phyloP scores from a whole-genome alignment of 257 asterid genomes.

The Solanum phureja region DNA sequence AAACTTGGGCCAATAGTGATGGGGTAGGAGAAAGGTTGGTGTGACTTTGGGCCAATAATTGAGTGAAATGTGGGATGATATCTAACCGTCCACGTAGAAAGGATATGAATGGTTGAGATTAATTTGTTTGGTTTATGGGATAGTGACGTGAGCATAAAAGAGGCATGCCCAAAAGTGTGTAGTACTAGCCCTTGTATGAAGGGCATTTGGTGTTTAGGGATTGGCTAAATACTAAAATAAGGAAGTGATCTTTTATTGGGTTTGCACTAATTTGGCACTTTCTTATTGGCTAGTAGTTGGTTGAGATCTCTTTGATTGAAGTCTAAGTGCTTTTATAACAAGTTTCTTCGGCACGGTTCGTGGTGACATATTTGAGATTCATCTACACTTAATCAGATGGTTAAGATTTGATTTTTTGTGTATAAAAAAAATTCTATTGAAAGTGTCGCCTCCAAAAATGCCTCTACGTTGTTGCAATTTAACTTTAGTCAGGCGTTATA shows the following conservation, averaged over 20 bases:
- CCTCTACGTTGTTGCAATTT: too few species aligned
- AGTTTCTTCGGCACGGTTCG: fast-evolving
- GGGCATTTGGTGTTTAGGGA: background rate
- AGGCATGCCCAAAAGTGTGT: background rate
- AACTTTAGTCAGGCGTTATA: fast-evolving
- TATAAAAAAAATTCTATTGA: fast-evolving
- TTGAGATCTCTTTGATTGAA: background rate
- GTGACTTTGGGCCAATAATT: constrained; percentile 18
- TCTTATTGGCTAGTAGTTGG: background rate
- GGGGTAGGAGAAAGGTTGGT: constrained; percentile 29
- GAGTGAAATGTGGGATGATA: constrained; percentile 19
- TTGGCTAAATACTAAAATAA: background rate
- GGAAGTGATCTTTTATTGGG: background rate
- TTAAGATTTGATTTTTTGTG: fast-evolving
- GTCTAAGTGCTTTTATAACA: background rate
- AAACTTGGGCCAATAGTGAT: constrained; percentile 36
- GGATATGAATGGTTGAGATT: background rate
- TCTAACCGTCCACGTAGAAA: constrained; percentile 21
- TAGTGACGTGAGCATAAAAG: background rate
- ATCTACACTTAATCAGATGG: fast-evolving
- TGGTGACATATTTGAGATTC: background rate
- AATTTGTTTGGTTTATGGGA: background rate
- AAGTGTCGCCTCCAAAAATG: fast-evolving
- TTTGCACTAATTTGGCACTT: background rate
- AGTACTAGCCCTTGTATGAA: background rate